These are phyloP conservation scores for Phytophthora niederhauseri DNA, from an alignment of 352 stramenopile genomes.

Conservation along the genomic window DNA sequence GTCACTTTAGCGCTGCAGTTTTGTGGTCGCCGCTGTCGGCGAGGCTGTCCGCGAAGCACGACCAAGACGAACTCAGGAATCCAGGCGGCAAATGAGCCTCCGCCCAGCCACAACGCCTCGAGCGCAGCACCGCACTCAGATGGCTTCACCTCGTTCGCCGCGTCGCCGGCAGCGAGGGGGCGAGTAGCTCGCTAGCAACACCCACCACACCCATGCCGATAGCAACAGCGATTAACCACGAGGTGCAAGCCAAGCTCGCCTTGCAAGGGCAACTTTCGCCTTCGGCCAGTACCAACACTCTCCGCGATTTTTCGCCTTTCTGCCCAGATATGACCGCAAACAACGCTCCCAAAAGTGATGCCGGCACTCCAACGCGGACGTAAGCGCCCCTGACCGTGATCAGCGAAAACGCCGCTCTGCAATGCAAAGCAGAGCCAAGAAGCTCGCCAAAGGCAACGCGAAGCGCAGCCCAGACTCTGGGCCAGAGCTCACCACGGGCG, in stretches of 20 bases:
- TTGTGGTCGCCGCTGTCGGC: constrained; percentile 1
- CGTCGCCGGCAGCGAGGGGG: not conserved
- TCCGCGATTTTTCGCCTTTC: too few relatives aligned
- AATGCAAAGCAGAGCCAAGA: not conserved
- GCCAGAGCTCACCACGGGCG: not conserved
- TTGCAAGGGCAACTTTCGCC: too few relatives aligned
- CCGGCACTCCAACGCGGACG: too few relatives aligned
- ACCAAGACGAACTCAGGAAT: not conserved
- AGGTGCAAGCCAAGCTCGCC: too few relatives aligned
- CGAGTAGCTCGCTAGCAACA: too few relatives aligned
- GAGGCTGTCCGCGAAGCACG: not conserved
- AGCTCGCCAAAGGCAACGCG: too few relatives aligned
- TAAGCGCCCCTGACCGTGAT: not conserved
- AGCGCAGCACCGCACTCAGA: constrained; percentile 13
- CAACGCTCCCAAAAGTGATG: not conserved
- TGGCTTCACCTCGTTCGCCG: constrained; percentile 10
- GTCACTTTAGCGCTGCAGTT: not conserved
- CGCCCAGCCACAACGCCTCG: constrained; percentile 21
- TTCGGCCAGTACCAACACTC: too few relatives aligned
- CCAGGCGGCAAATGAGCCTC: constrained; percentile 3
- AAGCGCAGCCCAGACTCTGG: too few relatives aligned
- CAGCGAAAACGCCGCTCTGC: not conserved
- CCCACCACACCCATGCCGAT: too few relatives aligned
- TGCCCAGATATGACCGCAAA: not conserved
- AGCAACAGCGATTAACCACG: too few relatives aligned